Evolutionary conservation across 371 early-diverging fungal species (phyloP).

Genomic region (Haplosporangium sp.): DNA sequence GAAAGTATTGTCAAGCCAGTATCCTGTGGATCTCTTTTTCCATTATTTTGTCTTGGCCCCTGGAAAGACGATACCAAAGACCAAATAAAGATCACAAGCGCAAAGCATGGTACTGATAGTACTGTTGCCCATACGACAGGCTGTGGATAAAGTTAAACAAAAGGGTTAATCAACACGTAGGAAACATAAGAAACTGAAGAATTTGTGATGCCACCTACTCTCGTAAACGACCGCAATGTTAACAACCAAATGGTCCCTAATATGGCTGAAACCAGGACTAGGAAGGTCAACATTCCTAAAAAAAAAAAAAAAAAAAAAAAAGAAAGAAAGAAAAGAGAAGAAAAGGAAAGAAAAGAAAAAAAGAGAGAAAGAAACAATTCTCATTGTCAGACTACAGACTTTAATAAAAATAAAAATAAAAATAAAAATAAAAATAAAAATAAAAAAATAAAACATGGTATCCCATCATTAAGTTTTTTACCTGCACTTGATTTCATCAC

Average conservation of each 20-base stretch:
- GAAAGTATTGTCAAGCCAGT: conserved; percentile 69
- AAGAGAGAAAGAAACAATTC: too few relatives aligned
- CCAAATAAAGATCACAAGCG: conserved; percentile 70
- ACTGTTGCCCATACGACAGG: conserved; percentile 75
- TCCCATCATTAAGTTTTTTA: conserved; percentile 10
- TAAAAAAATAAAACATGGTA: background rate
- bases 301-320: background rate
- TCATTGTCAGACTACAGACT: too few relatives aligned
- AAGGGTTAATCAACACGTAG: background rate
- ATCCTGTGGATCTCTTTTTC: conserved; percentile 58
- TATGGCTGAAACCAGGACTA: conserved; percentile 60
- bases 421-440: conserved; percentile 16
- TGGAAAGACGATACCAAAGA: conserved; percentile 64
- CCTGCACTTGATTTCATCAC: conserved; percentile 69
- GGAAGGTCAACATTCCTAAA: conserved; percentile 63
- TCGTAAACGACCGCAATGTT: conserved; percentile 64
- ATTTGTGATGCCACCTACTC: conserved; percentile 53
- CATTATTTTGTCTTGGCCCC: conserved; percentile 56
- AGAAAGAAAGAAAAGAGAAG: too few relatives aligned
- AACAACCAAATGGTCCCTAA: conserved; percentile 67
- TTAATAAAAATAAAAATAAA: conserved; percentile 14
- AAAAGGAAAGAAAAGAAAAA: too few relatives aligned
- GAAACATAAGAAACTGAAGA: background rate
- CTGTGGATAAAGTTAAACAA: conserved; percentile 36
- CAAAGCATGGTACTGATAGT: conserved; percentile 63